Evolutionary conservation across 2,329 filamentous ascomycete genomes (phyloP).

Genomic region (Torrubiellomyces zombiae): DNA sequence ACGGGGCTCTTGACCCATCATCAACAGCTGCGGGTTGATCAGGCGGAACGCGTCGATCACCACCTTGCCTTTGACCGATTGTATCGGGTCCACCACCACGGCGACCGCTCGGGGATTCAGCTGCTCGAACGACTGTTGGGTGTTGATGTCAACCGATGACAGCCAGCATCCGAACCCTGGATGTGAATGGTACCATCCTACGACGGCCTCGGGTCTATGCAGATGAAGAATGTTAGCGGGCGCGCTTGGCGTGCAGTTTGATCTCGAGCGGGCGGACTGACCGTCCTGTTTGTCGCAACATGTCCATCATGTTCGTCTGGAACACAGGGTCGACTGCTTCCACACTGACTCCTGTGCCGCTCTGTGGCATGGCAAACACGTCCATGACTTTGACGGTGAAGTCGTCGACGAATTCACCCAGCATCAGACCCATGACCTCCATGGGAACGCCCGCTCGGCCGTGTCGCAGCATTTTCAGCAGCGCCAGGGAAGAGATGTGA

Average conservation of each 20-base stretch:
- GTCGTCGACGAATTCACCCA: constrained; percentile 97
- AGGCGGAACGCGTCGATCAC: constrained; percentile 98
- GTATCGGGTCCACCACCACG: constrained; percentile 95
- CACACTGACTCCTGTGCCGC: constrained; percentile 92
- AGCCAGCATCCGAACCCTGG: constrained; percentile 98
- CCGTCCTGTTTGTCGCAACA: constrained; percentile 94
- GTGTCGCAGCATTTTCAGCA: constrained; percentile 97
- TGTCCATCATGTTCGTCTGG: constrained; percentile 99
- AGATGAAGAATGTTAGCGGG: too few species aligned
- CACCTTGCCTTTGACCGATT: constrained; percentile 98
- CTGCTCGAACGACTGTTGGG: constrained; percentile 98
- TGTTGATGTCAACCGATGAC: constrained; percentile 98
- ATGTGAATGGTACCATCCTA: constrained; percentile 99
- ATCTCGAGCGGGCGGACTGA: constrained; percentile 25
- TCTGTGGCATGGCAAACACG: constrained; percentile 98
- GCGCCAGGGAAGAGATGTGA: constrained; percentile 92
- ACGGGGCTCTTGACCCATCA: constrained; percentile 93
- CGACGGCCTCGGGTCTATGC: constrained; percentile 77
- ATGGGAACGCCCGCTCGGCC: constrained; percentile 95
- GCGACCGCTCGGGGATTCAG: constrained; percentile 91
- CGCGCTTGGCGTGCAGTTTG: too few species aligned
- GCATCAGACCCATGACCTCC: constrained; percentile 99
- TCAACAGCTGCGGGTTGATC: constrained; percentile 93
- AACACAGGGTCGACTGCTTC: constrained; percentile 97
- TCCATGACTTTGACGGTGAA: constrained; percentile 97